A percentile compares a stretch with the other conserved stretches of the same genome.
phyloP scores from a whole-genome alignment of 768 basidiomycete species.

The Postia placenta region DNA sequence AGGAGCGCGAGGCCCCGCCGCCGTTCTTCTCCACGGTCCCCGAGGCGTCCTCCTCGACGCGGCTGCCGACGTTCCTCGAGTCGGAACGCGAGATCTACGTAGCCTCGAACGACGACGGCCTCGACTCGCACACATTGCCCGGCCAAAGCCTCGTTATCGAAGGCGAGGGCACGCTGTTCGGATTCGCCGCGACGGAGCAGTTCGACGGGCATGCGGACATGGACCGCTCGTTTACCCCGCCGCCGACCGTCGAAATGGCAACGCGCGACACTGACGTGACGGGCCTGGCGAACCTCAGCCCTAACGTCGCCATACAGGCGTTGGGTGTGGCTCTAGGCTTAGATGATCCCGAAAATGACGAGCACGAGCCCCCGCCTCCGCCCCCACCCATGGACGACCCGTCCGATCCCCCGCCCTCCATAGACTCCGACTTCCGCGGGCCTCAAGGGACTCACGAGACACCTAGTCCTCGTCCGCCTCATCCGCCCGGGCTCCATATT shows the following conservation, averaged over 20 bases:
- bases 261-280: constrained; percentile 67
- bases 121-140: constrained; percentile 26
- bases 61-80: constrained; percentile 64
- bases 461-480: constrained; percentile 16
- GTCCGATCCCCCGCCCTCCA: constrained; percentile 82
- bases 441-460: constrained; percentile 21
- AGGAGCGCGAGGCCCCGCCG: constrained; percentile 77
- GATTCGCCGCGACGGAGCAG: constrained; percentile 63
- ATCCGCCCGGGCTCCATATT: constrained; percentile 12
- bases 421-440: constrained; percentile 63
- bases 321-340: constrained; percentile 54
- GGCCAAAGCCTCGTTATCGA: constrained; percentile 34
- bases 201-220: constrained; percentile 77
- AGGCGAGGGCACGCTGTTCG: constrained; percentile 77
- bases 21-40: constrained; percentile 42
- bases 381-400: constrained; percentile 84
- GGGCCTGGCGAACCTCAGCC: constrained; percentile 51
- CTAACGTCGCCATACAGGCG: constrained; percentile 50
- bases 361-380: constrained; percentile 52
- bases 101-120: constrained; percentile 36
- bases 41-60: constrained; percentile 20
- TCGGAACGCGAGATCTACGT: constrained; percentile 74
- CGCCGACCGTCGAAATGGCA: constrained; percentile 73
- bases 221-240: constrained; percentile 56
- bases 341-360: constrained; percentile 19